Base-by-base conservation (phyloP, 129 eudicot species). In the Flaveria linearis region DNA sequence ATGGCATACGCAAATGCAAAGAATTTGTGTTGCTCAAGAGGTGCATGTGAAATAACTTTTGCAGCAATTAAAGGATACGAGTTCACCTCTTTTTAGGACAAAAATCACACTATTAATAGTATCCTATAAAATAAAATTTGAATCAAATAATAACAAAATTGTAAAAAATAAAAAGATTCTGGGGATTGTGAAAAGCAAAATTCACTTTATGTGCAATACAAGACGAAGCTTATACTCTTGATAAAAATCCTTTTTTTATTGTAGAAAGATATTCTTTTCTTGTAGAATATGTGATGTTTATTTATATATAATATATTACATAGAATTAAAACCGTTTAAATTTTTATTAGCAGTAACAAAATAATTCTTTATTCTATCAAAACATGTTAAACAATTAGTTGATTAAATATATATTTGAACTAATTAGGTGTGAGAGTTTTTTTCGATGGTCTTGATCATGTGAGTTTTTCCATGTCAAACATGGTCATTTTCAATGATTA, bases 51-150 rank as follows among this genome's bases (percentile, higher is more conserved):
- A 73, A 80, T 80, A 80, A 73, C 83, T 73, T 80, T 65, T 80
- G 74, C 83, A 80, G 78, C 79, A 80, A 80, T 80, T 73, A 80
- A 80, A 73, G 83, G 74, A 80, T 80, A 65, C 42, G 47, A 72
- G 57, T 41, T 73, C 62, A 73, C 74, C 58, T 72, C 69, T 79
- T 80, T 80, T 25, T 66, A 51, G 58, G 69, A 72, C 58, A 73
- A 18, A 65, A 52, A 65, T 55, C 60, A 61, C 23, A 72, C 30
- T 49, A 41, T 39, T 45, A 69, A 77, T 28, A 57, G 18, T 42
- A 16, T 45, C 67, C 23, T 72, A 36, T n/a, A 72, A 39, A 64
- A 36, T 39, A 49, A 36, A 22, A 50, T 28, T 63, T 30, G 4
- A 46, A 45, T 15, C 2, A 23, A 46, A 8, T 43, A 46, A 8